Percentiles rank a stretch among this genome's conserved stretches.
These are phyloP conservation scores for Syncephalastrum racemosum DNA, from an alignment of 371 early-diverging fungal species.

Conservation along the genomic window DNA sequence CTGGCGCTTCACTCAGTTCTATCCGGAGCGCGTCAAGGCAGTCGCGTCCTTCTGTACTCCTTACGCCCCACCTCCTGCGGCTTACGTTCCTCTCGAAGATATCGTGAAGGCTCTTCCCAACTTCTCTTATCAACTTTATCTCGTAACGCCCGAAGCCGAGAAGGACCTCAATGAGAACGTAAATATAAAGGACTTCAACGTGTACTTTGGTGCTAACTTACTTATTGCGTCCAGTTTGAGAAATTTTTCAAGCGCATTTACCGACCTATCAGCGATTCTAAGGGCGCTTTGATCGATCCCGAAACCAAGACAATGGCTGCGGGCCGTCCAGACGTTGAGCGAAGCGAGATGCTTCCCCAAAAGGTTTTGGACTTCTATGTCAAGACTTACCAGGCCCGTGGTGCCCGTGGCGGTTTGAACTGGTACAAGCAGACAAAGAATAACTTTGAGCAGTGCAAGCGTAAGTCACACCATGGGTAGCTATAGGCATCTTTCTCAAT, in stretches of 20 bases:
- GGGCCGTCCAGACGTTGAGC: constrained; percentile 25
- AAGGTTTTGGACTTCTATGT: constrained; percentile 40
- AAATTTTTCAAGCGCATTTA: constrained; percentile 34
- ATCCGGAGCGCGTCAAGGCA: constrained; percentile 63
- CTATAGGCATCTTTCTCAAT: neutral
- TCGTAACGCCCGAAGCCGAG: constrained; percentile 42
- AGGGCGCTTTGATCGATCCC: constrained; percentile 21
- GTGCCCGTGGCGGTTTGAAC: constrained; percentile 43
- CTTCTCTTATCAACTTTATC: constrained; percentile 56
- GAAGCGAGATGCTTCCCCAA: constrained; percentile 27
- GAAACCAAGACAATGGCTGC: constrained; percentile 21
- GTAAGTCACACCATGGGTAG: constrained; percentile 10
- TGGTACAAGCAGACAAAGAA: constrained; percentile 43
- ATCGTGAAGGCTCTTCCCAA: constrained; percentile 54
- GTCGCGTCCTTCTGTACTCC: constrained; percentile 70
- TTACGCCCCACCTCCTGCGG: constrained; percentile 42
- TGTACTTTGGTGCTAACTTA: neutral
- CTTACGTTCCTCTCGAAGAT: constrained; percentile 46
- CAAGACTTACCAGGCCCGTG: constrained; percentile 25
- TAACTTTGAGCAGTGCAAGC: constrained; percentile 43
- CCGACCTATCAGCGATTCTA: constrained; percentile 24
- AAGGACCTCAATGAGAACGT: constrained; percentile 38
- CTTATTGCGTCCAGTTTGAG: neutral
- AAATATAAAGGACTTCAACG: neutral
- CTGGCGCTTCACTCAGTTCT: constrained; percentile 69